Conservation (phyloP, 148 eudicot species). For the Vaccinium darrowii region DNA sequence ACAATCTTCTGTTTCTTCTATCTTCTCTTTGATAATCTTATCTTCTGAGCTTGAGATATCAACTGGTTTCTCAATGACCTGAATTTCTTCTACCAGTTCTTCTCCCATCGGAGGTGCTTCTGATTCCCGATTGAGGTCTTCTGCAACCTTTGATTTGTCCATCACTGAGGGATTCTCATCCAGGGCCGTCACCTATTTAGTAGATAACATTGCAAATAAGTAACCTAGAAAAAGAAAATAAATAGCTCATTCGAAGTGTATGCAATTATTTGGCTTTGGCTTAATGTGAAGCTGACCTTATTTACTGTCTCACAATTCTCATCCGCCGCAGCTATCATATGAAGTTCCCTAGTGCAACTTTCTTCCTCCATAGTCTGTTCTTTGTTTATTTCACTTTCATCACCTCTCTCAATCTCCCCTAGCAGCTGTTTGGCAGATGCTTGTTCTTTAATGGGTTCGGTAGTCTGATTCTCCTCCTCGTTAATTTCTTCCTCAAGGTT, state of each 20-base stretch:
- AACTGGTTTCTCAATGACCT: background rate
- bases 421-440: constrained; percentile 11
- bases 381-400: constrained; percentile 14
- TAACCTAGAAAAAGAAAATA: background rate
- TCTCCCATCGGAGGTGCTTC: constrained; percentile 8
- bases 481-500: background rate
- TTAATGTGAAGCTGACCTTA: constrained; percentile 22
- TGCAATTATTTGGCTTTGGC: background rate
- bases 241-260: background rate
- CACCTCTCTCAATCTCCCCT: constrained; percentile 13
- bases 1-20: constrained; percentile 14
- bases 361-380: constrained; percentile 8
- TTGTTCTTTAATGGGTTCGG: background rate
- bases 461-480: background rate
- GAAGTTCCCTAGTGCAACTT: constrained; percentile 7
- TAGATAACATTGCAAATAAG: background rate
- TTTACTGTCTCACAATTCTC: background rate
- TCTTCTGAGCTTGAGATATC: constrained; percentile 18
- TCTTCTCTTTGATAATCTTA: constrained; percentile 17
- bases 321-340: background rate
- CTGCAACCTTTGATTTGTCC: constrained; percentile 1
- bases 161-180: background rate
- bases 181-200: constrained; percentile 8
- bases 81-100: constrained; percentile 10
- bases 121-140: constrained; percentile 18